Conservation (phyloP, 345 rosid genomes). For the Citrus australasica region DNA sequence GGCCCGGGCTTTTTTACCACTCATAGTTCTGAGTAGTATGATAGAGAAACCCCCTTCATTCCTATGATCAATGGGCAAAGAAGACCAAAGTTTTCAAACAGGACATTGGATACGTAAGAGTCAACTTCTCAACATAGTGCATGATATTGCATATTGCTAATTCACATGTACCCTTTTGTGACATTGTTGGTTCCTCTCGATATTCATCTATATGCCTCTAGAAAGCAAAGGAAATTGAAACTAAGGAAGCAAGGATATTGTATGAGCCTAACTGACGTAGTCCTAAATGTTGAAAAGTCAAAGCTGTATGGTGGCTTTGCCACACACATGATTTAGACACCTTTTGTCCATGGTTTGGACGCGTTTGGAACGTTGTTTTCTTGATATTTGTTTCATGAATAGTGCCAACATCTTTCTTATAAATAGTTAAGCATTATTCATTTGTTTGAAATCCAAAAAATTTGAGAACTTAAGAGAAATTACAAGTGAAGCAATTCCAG, state of each 20-base stretch:
- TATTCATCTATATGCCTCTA: not conserved
- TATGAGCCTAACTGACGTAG: not conserved
- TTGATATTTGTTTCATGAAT: no score
- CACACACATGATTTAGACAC: rapidly evolving
- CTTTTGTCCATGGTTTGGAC: no score
- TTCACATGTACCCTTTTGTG: not conserved
- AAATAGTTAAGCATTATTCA: no score
- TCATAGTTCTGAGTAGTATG: not conserved
- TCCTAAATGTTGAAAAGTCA: not conserved
- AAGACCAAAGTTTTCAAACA: not conserved
- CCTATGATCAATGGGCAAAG: not conserved
- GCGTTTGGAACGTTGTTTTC: rapidly evolving
- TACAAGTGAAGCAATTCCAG: no score
- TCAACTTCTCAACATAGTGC: not conserved
- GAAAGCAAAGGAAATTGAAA: not conserved
- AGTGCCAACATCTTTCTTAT: no score
- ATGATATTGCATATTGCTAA: not conserved
- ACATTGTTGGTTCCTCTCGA: not conserved
- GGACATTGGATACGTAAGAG: not conserved
- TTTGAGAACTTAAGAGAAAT: no score
- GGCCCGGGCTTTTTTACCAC: no score
- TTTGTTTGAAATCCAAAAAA: no score
- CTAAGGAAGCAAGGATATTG: not conserved
- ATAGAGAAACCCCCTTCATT: not conserved
- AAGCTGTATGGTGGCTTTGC: no score